phyloP scores from a whole-genome alignment of 257 asterid genomes.

The Linaria vulgaris region DNA sequence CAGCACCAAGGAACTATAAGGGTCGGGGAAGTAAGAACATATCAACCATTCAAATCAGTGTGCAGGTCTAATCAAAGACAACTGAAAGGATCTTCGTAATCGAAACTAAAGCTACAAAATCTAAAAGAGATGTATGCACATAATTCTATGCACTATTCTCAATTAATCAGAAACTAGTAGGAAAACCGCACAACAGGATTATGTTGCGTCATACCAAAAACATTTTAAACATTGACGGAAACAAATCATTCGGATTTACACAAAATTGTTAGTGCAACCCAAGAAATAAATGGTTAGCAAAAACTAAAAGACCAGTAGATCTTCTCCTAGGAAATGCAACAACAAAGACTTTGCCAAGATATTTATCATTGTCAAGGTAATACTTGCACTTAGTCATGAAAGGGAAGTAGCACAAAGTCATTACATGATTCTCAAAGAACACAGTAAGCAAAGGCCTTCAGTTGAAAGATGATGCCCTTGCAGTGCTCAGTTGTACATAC shows the following conservation, averaged over 20 bases:
- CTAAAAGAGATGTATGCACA: conserved; percentile 3
- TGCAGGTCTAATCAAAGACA: neutral
- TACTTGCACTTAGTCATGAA: no score
- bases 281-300: neutral
- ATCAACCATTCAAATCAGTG: conserved; percentile 3
- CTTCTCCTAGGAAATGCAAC: neutral
- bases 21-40: conserved; percentile 6
- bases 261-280: neutral
- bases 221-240: no score
- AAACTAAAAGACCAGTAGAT: conserved; percentile 7
- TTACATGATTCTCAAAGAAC: neutral
- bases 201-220: no score
- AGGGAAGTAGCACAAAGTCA: no score
- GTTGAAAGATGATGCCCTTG: no score
- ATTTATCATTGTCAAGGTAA: no score
- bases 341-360: no score
- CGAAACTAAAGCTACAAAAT: conserved; percentile 12
- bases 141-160: conserved; percentile 4
- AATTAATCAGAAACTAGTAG: conserved; percentile 11
- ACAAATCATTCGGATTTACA: neutral
- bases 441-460: no score
- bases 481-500: no score
- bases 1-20: conserved; percentile 14
- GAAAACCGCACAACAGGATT: neutral
- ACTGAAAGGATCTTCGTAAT: neutral